Evolutionary conservation across 2,329 filamentous ascomycete genomes (phyloP), one percentile per base, ranked within the genome.

Genomic region (Curvularia hawaiiensis): DNA sequence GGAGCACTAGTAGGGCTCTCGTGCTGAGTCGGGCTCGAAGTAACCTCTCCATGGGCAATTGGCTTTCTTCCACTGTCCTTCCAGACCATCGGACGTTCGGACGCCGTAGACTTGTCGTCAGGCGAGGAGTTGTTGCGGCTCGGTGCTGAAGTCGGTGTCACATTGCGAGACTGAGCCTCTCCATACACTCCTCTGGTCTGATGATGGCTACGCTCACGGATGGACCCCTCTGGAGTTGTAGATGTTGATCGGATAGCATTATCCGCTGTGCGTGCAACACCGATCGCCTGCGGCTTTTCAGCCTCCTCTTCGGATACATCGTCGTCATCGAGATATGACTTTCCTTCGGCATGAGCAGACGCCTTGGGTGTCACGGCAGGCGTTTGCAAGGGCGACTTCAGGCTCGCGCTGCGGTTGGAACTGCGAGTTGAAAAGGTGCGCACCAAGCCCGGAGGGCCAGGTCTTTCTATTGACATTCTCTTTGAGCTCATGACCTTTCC

Each of bases 231-330:
- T 20, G 69, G 64, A 35, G 73, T 68, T 12, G 70, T 69, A 12
- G 72, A 68, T 3, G 68, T 62, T 24, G 70, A 62, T 33, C 63
- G 64, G 38, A 77, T 73, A 14, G 71, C 71, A 16, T 74, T 62
- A 61, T 80, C 74, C 12, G 79, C 78, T 6, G 79, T 79, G 48
- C 65, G 75, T 18, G 79, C 79, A 39, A 80, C 67, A 47, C 79
- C 78, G 60, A 80, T 80, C 44, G 71, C 73, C 26, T 68, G 60
- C 3, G 62, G 51, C 26, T 59, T 63, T n/a, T 61, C 56, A 2
- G 60, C 31, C 18, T 75, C 69, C 4, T 74, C 67, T 11, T 74
- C 71, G 12, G 68, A 64, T 6, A 57, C 38, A 16, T 55, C 54
- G 55, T 74, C 68, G n/a, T 74, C 68, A 16, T 74, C 62, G 7